These are phyloP conservation scores for Beauveria bassiana DNA, from an alignment of 2,329 filamentous ascomycete genomes.

Conservation along the genomic window DNA sequence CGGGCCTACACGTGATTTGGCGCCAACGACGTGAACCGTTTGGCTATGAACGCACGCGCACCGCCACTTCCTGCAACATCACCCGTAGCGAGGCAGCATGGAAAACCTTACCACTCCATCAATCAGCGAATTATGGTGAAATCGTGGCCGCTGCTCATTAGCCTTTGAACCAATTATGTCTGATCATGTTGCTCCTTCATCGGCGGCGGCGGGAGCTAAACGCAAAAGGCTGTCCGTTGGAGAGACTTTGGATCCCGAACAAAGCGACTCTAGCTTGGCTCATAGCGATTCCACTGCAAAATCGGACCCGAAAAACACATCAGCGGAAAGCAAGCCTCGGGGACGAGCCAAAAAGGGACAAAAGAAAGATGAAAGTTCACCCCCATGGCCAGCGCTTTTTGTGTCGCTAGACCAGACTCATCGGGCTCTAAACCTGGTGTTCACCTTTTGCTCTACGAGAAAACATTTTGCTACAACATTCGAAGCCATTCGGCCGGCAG, in stretches of 20 bases:
- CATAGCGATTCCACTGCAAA: constrained; percentile 2
- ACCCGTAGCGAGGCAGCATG: neutral
- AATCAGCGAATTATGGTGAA: neutral
- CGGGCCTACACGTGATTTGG: constrained; percentile 11
- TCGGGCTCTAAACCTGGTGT: constrained; percentile 81
- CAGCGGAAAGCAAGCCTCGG: neutral
- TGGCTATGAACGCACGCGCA: neutral
- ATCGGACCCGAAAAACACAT: neutral
- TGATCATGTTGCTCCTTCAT: neutral
- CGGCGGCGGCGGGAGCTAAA: neutral
- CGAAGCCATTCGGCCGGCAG: constrained; percentile 75
- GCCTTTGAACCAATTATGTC: neutral
- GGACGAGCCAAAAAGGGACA: neutral
- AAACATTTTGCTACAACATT: constrained; percentile 91
- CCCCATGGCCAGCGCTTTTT: constrained; percentile 68
- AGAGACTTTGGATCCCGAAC: neutral
- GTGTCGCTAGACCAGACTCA: constrained; percentile 68
- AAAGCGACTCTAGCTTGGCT: neutral
- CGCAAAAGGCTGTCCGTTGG: neutral
- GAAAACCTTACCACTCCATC: neutral
- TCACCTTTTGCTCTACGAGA: constrained; percentile 88
- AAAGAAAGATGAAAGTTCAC: constrained; percentile 15
- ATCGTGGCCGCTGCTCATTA: neutral
- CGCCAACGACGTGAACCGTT: constrained; percentile 5
- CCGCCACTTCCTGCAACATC: neutral